Conservation (phyloP, 257 asterid genomes). For the Paraleonurus japonicus region DNA sequence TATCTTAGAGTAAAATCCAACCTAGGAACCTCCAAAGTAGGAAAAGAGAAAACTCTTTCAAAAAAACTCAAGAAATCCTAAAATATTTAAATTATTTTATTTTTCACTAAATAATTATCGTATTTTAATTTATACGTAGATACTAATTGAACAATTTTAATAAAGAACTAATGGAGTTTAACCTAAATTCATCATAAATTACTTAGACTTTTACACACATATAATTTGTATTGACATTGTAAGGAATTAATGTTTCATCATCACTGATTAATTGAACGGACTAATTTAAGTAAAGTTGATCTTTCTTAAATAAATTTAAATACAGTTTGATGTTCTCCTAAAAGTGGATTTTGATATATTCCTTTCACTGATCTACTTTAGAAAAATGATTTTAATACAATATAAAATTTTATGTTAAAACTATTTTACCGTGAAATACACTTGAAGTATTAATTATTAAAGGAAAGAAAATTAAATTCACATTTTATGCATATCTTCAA, state of each 20-base stretch:
- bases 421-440: background rate
- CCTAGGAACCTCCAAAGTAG: too few species aligned
- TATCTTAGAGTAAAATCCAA: too few species aligned
- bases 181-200: background rate
- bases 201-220: background rate
- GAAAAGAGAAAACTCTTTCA: too few species aligned
- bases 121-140: background rate
- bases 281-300: background rate
- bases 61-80: too few species aligned
- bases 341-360: background rate
- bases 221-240: too few species aligned
- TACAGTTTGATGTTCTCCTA: background rate
- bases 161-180: too few species aligned
- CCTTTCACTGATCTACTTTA: background rate
- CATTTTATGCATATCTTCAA: too few species aligned
- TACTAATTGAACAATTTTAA: background rate
- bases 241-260: background rate
- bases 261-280: background rate
- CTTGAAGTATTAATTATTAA: too few species aligned
- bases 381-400: background rate
- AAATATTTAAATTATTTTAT: background rate
- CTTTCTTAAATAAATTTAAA: background rate
- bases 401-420: too few species aligned
- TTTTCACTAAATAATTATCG: background rate
- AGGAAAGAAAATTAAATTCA: background rate